Conservation (phyloP, 768 basidiomycete species). For the Thelephora aurantiotincta region DNA sequence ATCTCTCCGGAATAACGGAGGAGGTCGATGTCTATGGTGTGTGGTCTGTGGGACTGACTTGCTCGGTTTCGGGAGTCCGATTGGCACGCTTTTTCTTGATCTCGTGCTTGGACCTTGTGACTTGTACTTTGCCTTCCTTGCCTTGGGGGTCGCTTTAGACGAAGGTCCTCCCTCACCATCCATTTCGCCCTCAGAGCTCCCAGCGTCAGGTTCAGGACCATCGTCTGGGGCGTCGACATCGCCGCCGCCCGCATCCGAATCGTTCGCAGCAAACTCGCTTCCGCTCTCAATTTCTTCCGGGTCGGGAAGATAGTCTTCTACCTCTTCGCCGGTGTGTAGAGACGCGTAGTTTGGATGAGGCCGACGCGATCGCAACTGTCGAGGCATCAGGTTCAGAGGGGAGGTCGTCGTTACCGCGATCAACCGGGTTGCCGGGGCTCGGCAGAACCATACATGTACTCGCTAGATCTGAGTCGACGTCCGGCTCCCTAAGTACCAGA, state of each 20-base stretch:
- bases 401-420: no score
- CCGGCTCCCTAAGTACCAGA: no score
- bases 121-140: slow-evolving; percentile 1
- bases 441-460: no score
- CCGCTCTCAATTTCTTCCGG: slow-evolving; percentile 29
- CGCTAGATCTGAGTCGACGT: no score
- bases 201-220: slow-evolving; percentile 18
- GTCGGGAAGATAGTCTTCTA: slow-evolving; percentile 20
- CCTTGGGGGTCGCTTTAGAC: neutral
- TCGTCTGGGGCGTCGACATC: slow-evolving; percentile 17
- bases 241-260: slow-evolving; percentile 14
- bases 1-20: slow-evolving; percentile 38
- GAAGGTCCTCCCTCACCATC: slow-evolving; percentile 5
- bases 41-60: slow-evolving; percentile 41
- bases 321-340: slow-evolving; percentile 20
- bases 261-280: slow-evolving; percentile 44
- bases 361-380: slow-evolving; percentile 41
- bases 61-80: slow-evolving; percentile 23
- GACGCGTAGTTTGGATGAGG: slow-evolving; percentile 34
- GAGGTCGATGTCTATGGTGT: slow-evolving; percentile 61
- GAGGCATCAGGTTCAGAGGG: slow-evolving; percentile 27
- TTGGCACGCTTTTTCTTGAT: no score
- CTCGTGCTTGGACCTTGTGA: neutral
- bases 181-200: slow-evolving; percentile 13
- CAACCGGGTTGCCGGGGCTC: no score